Base-by-base conservation (phyloP, 2,329 filamentous ascomycete genomes). In the Ophiocordyceps camponoti-rufipedis region DNA sequence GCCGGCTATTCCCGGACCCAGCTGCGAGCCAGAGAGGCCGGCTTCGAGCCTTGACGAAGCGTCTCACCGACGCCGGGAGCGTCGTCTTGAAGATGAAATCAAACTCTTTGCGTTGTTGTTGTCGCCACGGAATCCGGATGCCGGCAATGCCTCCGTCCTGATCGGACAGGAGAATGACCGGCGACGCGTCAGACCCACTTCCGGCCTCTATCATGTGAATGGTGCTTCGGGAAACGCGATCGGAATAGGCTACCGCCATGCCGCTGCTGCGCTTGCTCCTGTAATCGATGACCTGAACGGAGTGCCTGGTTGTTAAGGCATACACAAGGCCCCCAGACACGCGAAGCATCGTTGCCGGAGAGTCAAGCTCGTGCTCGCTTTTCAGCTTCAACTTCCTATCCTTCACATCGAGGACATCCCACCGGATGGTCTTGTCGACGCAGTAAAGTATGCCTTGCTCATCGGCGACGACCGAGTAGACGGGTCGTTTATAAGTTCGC, bases 401-500 rank as follows among this genome's bases (percentile, higher is more conserved):
- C 3, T 50, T 52, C 2, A 64, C 48, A 46, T 78, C 69, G 3
- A 80, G 64, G 16, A 67, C 60, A 38, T 76, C 69, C 65, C 74
- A 79, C 44, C 74, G 66, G 1, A 87, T 55, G 2, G 55, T 65
- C 13, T 56, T 61, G 49, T 79, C 65, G 49, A 66, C 60, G 56
- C 75, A 72, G 60, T 72, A 69, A 50, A 82, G 69, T 43, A 82
- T 58, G 48, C 74, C 65, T 47, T 74, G 65, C 4, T 68, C 65
- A 48, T 74, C 71, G 5, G 72, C 68, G 2, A 72, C 61, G 1
- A 79, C 67, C 1, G 76, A 68, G 51, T 71, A 74, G 1, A 83
- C 69, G 0, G 77, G 69, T 0, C 63, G 60, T 0, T 58, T 55
- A 38, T 69, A 55, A 9, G 55, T 57, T 43, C 68, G 67, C 51